A percentile compares a stretch with the other conserved stretches of the same genome.
These are phyloP conservation scores for Eragrostis curvula DNA, from an alignment of 176 grass and related monocot species.

Conservation along the genomic window DNA sequence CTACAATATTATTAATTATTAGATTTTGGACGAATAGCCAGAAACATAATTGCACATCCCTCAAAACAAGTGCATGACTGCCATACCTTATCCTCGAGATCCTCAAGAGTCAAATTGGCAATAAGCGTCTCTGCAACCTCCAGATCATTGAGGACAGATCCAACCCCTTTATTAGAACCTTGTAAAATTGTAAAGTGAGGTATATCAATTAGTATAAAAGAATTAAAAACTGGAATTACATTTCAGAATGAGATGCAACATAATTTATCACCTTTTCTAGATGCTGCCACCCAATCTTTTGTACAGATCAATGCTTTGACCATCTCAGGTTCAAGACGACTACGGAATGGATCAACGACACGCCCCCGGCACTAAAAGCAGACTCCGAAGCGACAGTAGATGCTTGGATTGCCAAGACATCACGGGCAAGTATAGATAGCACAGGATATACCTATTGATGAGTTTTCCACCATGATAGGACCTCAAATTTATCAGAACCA, in stretches of 20 bases:
- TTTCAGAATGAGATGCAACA: neutral
- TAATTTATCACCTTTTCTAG: neutral
- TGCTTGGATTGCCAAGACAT: neutral
- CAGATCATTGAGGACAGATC: neutral
- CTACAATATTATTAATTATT: neutral
- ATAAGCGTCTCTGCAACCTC: neutral
- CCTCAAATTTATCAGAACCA: neutral
- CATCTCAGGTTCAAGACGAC: neutral
- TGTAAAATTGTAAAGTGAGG: neutral
- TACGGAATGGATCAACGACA: neutral
- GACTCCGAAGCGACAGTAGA: conserved; percentile 14
- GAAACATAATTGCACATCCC: neutral
- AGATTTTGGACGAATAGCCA: neutral
- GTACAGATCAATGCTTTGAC: conserved; percentile 16
- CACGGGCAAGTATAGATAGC: neutral
- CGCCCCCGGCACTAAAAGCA: neutral
- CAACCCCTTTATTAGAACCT: neutral
- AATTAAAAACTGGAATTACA: neutral
- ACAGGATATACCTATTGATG: neutral
- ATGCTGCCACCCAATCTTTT: neutral
- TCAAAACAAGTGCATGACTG: no score
- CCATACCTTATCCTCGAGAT: neutral
- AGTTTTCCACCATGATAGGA: conserved; percentile 24
- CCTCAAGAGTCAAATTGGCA: neutral
- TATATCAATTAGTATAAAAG: neutral